Conservation (phyloP, 371 early-diverging fungal genomes). For the Haplosporangium sp. region DNA sequence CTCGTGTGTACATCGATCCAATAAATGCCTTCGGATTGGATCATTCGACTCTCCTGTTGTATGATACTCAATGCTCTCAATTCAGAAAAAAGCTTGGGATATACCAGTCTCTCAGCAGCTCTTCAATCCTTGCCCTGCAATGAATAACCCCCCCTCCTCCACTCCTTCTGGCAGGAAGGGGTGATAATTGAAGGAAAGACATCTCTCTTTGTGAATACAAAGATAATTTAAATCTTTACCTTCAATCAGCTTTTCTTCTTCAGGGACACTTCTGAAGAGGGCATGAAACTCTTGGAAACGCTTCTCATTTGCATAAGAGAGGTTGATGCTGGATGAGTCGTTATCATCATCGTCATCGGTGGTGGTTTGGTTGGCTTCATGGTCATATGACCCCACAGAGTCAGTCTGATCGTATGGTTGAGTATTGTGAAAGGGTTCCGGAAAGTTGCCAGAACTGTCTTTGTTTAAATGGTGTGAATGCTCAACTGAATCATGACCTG, state of each 20-base stretch:
- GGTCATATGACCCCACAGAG: not conserved
- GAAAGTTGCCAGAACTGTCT: conserved; percentile 22
- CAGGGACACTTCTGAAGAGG: conserved; percentile 74
- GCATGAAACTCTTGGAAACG: conserved; percentile 73
- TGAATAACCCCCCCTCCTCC: not conserved
- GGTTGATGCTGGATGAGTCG: conserved; percentile 14
- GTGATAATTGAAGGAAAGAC: not conserved
- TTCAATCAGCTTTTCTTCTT: conserved; percentile 73
- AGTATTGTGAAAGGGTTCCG: conserved; percentile 20
- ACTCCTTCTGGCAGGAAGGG: not conserved
- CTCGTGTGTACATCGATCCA: too few species aligned
- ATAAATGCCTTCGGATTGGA: too few species aligned
- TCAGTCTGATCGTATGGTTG: conserved; percentile 7
- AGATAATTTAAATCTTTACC: conserved; percentile 50
- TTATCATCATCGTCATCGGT: not conserved
- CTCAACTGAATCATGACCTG: not conserved
- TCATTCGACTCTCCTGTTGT: too few species aligned
- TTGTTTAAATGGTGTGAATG: not conserved
- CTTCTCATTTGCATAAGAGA: conserved; percentile 62
- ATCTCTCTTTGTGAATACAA: not conserved
- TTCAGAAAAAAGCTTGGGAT: not conserved
- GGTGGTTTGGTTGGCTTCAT: not conserved
- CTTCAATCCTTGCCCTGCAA: not conserved
- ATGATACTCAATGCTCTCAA: not conserved
- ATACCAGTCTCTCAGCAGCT: not conserved